phyloP scores from a whole-genome alignment of 2,329 filamentous ascomycete genomes.

The Aspergillus sp. region DNA sequence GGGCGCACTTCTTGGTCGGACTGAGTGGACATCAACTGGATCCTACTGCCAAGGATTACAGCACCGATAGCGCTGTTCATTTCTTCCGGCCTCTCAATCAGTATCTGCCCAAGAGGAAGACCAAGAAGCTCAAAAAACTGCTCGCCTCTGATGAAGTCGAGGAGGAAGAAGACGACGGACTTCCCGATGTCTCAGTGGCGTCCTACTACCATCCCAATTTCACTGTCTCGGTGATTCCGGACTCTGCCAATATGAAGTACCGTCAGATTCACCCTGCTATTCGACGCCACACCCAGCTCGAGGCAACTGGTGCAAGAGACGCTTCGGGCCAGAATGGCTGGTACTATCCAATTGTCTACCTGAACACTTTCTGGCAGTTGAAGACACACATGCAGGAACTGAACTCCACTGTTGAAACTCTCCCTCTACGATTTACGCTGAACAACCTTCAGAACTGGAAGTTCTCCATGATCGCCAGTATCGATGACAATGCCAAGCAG shows the following conservation, averaged over 20 bases:
- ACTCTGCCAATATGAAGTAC: slow-evolving; percentile 72
- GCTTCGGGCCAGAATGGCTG: slow-evolving; percentile 83
- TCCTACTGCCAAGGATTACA: slow-evolving; percentile 72
- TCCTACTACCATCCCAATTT: slow-evolving; percentile 97
- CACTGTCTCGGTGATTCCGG: slow-evolving; percentile 83
- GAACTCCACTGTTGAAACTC: slow-evolving; percentile 82
- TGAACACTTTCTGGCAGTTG: slow-evolving; percentile 98
- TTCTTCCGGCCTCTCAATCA: slow-evolving; percentile 86
- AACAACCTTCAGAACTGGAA: slow-evolving; percentile 87
- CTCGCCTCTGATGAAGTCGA: slow-evolving; percentile 61
- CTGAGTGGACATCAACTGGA: slow-evolving; percentile 77
- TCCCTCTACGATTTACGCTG: slow-evolving; percentile 83
- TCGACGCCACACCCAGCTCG: slow-evolving; percentile 77
- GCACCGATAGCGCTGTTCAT: slow-evolving; percentile 76
- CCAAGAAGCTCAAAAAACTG: slow-evolving; percentile 83
- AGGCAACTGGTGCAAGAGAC: slow-evolving; percentile 80
- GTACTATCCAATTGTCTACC: slow-evolving; percentile 89
- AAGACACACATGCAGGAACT: slow-evolving; percentile 87
- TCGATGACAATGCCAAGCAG: slow-evolving; percentile 87
- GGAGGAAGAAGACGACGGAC: slow-evolving; percentile 57
- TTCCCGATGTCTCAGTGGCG: slow-evolving; percentile 69
- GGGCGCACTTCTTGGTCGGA: slow-evolving; percentile 90
- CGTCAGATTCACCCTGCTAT: slow-evolving; percentile 71
- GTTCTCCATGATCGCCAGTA: slow-evolving; percentile 79
- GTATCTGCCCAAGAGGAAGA: slow-evolving; percentile 89